Percentiles rank a stretch among this genome's conserved stretches.
Evolutionary conservation across 78 protist genomes (phyloP).

Genomic region (Dictyostelium firmibasis): DNA sequence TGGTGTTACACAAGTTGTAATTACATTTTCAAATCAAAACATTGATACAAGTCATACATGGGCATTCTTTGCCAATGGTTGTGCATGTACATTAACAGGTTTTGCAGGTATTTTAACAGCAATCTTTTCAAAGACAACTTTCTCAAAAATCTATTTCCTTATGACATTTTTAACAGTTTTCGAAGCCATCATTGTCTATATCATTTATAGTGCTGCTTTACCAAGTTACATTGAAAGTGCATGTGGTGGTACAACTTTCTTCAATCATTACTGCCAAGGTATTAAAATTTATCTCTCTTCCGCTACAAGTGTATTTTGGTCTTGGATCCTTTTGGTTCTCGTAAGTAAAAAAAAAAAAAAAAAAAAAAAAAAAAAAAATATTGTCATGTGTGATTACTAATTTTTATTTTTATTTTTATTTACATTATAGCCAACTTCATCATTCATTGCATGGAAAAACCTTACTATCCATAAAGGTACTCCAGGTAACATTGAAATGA

Average conservation of each 20-base stretch:
- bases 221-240: background rate
- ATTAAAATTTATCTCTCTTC: conserved; percentile 14
- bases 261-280: conserved; percentile 25
- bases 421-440: background rate
- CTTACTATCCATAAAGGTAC: background rate
- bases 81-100: conserved; percentile 17
- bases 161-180: background rate
- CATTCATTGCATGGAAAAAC: background rate
- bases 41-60: conserved; percentile 8
- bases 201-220: conserved; percentile 17
- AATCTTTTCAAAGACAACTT: background rate
- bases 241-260: conserved; percentile 18
- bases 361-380: background rate
- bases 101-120: conserved; percentile 11
- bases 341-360: background rate
- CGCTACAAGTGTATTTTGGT: conserved; percentile 24
- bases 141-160: conserved; percentile 10
- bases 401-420: background rate
- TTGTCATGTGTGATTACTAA: background rate
- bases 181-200: conserved; percentile 21
- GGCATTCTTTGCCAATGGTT: conserved; percentile 49
- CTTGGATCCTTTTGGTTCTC: conserved; percentile 11
- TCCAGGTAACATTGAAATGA: conserved; percentile 11
- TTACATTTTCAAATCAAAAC: conserved; percentile 7
- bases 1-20: conserved; percentile 24